Percentiles rank a stretch among this genome's conserved stretches.
Conservation (phyloP, 129 eudicot species). For the Helichrysum umbraculigerum region DNA sequence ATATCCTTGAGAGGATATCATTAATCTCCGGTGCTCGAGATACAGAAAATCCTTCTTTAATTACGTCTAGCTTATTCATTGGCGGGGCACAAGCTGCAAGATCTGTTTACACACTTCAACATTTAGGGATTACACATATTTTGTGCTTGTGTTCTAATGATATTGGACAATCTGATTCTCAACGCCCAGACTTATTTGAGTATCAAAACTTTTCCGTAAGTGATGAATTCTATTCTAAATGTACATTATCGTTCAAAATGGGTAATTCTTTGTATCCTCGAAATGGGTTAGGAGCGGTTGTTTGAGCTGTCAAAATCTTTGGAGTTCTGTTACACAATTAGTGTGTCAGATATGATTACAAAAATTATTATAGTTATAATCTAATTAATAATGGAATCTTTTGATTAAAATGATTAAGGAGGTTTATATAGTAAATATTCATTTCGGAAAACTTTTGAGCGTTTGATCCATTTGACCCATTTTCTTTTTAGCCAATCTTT, state of each 20-base stretch:
- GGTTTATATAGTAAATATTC: background rate
- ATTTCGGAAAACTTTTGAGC: background rate
- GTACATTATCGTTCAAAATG: background rate
- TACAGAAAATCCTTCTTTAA: conserved; percentile 79
- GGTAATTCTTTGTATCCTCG: background rate
- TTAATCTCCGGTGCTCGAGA: conserved; percentile 92
- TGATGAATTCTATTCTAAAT: conserved; percentile 17
- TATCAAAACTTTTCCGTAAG: conserved; percentile 84
- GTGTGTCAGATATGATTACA: too few species aligned
- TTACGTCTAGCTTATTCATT: conserved; percentile 60
- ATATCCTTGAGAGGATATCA: conserved; percentile 88
- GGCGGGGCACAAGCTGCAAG: conserved; percentile 99
- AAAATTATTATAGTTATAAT: too few species aligned
- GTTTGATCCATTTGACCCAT: background rate
- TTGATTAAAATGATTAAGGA: background rate
- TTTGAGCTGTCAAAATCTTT: background rate
- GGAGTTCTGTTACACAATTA: too few species aligned
- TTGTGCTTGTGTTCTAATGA: conserved; percentile 92
- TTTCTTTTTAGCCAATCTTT: background rate
- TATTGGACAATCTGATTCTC: conserved; percentile 94
- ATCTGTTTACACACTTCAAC: conserved; percentile 86
- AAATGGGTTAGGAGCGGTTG: background rate
- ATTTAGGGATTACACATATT: conserved; percentile 87
- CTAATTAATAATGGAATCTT: too few species aligned
- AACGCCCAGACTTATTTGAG: conserved; percentile 71